These are phyloP conservation scores for Naganishia kalamii DNA, from an alignment of 768 basidiomycete species.

Conservation along the genomic window DNA sequence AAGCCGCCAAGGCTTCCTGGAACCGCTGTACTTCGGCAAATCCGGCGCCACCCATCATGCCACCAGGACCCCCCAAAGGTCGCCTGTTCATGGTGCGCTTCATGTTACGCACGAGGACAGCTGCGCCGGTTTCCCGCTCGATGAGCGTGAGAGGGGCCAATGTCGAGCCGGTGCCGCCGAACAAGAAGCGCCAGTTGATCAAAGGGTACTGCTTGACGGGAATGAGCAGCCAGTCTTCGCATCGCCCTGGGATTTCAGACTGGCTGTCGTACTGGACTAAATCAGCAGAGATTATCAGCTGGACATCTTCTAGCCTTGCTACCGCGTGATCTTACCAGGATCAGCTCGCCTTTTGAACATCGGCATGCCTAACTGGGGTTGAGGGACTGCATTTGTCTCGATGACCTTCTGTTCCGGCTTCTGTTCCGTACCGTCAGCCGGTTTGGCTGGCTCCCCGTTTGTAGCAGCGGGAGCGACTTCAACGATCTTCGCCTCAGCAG, in stretches of 20 bases:
- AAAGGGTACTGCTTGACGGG: constrained; percentile 20
- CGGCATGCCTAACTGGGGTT: neutral
- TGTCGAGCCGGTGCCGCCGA: constrained; percentile 2
- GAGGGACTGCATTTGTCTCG: neutral
- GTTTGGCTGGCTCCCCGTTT: neutral
- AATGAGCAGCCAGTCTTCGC: constrained; percentile 21
- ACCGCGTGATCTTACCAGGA: neutral
- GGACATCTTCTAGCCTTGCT: too few relatives aligned
- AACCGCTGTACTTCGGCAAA: constrained; percentile 11
- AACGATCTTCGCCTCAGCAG: too few relatives aligned
- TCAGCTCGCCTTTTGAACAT: neutral
- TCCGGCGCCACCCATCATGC: neutral
- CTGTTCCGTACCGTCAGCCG: neutral
- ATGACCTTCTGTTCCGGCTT: neutral
- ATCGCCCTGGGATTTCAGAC: constrained; percentile 4
- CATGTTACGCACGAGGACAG: constrained; percentile 21
- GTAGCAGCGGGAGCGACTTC: neutral
- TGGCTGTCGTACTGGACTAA: constrained; percentile 18
- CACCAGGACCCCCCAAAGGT: neutral
- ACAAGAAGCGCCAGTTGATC: constrained; percentile 22
- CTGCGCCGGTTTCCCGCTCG: constrained; percentile 22
- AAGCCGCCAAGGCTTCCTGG: constrained; percentile 10
- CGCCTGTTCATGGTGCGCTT: constrained; percentile 16
- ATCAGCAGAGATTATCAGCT: too few relatives aligned
- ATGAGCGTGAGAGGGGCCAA: constrained; percentile 22